Evolutionary conservation across 495 filamentous ascomycete species (phyloP), one percentile per base, ranked within the genome.

Genomic region (Penicillium bialowiezense): DNA sequence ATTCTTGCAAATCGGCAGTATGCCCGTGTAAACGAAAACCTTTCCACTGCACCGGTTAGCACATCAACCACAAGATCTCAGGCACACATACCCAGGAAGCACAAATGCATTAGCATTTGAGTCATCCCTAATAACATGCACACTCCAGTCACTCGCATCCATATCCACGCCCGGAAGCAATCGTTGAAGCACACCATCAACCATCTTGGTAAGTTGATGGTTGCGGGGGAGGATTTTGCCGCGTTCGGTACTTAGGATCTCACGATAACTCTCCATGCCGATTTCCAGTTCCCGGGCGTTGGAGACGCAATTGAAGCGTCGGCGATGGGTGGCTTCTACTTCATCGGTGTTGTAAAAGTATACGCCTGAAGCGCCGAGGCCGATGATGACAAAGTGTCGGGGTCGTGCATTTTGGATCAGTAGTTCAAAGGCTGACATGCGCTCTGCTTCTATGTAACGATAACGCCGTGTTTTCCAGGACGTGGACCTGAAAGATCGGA

Each of bases 21-120:
- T 87, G 15, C 92, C 87, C 29, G 81, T 88, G 54, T 87, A 95
- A 5, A 97, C 91, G 58, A 97, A 96, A 14, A 97, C 91, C 58
- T 95, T 95, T 2, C 91, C 91, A 7, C 82, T 83, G 14, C 38
- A 26, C 7, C 31, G 26, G 14, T 40, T 52, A 56, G 60, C 29
- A 44, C 35, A 13, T 5, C 24, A 10, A 32, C 14, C 7, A 26
- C 20, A 36, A 26, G 32, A 26, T 26, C 4, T 12, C 18, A 37
- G 3, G 14, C 3, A n/a, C 13, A 58, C 63, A 41, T 63, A 80
- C 62, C 89, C 90, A 3, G 92, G 92, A 32, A 96, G 74, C 0
- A 97, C 92, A 65, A 96, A 95, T 0, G 92, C 92, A 61, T 97
- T 97, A 46, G 62, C 64, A 64, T 67, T 64, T 9, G 73, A 55